Base-by-base conservation (phyloP, 2,329 filamentous ascomycete genomes). In the Venturia carpophila region DNA sequence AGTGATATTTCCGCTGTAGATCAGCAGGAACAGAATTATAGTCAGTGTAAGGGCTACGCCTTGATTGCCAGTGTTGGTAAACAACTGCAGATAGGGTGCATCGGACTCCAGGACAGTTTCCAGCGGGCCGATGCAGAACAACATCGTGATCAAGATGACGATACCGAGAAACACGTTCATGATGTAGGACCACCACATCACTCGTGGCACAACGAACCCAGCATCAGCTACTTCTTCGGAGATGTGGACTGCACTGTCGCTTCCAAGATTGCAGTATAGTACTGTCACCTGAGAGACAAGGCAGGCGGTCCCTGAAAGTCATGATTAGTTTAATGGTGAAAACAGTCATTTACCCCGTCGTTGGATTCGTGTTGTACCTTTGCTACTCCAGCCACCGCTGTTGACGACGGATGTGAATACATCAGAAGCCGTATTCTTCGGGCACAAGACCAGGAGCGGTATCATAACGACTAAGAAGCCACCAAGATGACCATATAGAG, bases 191-290 rank as follows among this genome's bases (percentile, higher is more conserved):
- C 74, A 73, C 6, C 79, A 68, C 77, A 79, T 78, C 41, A 74
- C 75, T 0, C 73, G 70, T 1, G 78, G 78, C 24, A 76, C 71
- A 0, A 69, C 71, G 30, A 71, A 66, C 1, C 71, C 68, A 6
- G 74, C 74, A 60, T 76, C 71, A 5, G 70, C 66, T 5, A 75
- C 63, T 66, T 76, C 74, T 47, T 76, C 74, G 34, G 62, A 60
- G 76, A 81, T 79, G 65, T 81, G 78, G 1, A 81, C 72, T n/a
- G 74, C 75, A 9, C 76, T 74, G 55, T 81, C 78, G 65, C 79
- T 79, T 9, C 78, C 78, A 52, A 68, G 62, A 55, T 68, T 68
- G 65, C 67, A 68, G 41, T 68, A 68, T 60, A 69, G 63, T 15
- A 70, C 67, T 1, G 68, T 68, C 7, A 68, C 67, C 52, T 70